Conservation (phyloP, 2,329 filamentous ascomycete species). For the Emericellopsis atlantica region DNA sequence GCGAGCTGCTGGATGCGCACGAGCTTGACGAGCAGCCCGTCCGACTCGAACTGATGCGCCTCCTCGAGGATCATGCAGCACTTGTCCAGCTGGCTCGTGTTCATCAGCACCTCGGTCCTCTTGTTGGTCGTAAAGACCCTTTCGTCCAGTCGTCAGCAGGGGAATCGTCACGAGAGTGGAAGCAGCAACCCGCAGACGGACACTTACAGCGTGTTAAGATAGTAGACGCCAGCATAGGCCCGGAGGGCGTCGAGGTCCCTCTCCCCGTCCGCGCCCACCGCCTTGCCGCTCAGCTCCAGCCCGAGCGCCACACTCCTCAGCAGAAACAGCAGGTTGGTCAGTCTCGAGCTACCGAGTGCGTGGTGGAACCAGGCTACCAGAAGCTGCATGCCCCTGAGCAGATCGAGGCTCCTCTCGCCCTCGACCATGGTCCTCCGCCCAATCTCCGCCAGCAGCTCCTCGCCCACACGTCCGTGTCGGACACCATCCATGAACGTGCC, state of each 20-base stretch:
- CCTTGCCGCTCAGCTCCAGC: constrained; percentile 18
- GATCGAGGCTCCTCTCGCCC: constrained; percentile 29
- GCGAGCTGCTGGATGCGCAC: constrained; percentile 33
- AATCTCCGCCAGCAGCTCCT: constrained; percentile 29
- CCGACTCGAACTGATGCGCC: constrained; percentile 27
- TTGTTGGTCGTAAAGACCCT: constrained; percentile 30
- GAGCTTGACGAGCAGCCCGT: constrained; percentile 29
- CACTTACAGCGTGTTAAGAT: constrained; percentile 29
- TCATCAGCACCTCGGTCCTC: constrained; percentile 33
- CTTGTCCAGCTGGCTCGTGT: constrained; percentile 26
- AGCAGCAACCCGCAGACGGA: too few relatives aligned
- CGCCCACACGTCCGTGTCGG: constrained; percentile 29
- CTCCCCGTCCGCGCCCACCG: constrained; percentile 10
- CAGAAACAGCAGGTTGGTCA: constrained; percentile 35
- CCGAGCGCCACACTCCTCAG: constrained; percentile 31
- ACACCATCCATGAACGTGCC: constrained; percentile 26
- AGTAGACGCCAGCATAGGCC: constrained; percentile 35
- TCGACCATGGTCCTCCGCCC: constrained; percentile 23
- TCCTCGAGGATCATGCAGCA: constrained; percentile 28
- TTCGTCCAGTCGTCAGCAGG: background rate
- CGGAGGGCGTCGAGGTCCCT: constrained; percentile 28
- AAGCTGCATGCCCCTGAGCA: constrained; percentile 32
- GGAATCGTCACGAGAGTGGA: background rate
- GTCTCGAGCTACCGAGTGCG: constrained; percentile 33
- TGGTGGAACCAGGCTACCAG: constrained; percentile 35